Percentiles rank a stretch among this genome's conserved stretches.
These are phyloP conservation scores for Pleurotus eryngii DNA, from an alignment of 768 basidiomycete species.

Conservation along the genomic window DNA sequence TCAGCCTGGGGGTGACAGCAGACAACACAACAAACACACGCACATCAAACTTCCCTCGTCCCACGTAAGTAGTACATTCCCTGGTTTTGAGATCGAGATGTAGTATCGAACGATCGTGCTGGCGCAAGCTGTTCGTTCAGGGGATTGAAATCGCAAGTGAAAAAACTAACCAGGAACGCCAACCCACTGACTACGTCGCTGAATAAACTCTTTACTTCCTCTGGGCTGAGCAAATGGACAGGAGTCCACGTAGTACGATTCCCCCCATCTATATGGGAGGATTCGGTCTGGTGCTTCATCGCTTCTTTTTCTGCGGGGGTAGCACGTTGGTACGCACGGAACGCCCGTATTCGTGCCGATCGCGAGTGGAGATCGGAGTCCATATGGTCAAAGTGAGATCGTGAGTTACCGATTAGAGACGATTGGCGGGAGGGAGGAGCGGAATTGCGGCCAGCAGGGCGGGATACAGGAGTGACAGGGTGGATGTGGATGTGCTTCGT, in stretches of 20 bases:
- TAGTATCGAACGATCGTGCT: constrained; percentile 83
- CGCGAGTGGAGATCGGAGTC: constrained; percentile 45
- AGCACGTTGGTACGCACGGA: constrained; percentile 65
- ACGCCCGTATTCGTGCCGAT: constrained; percentile 72
- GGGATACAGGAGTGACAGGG: constrained; percentile 26
- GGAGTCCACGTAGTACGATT: constrained; percentile 61
- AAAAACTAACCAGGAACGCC: constrained; percentile 68
- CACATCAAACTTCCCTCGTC: constrained; percentile 84
- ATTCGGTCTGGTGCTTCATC: constrained; percentile 26
- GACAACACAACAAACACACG: constrained; percentile 19
- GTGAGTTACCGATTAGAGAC: constrained; percentile 11
- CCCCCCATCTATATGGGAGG: constrained; percentile 20
- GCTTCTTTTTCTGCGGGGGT: constrained; percentile 61
- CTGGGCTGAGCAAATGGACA: constrained; percentile 80
- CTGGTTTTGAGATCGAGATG: constrained; percentile 92
- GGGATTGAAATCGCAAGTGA: neutral
- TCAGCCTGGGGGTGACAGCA: neutral
- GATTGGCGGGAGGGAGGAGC: constrained; percentile 20
- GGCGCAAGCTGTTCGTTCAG: constrained; percentile 1
- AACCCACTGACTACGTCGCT: constrained; percentile 84
- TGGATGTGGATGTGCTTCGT: constrained; percentile 47
- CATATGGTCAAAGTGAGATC: constrained; percentile 11
- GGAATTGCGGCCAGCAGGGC: constrained; percentile 12
- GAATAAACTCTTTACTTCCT: constrained; percentile 81
- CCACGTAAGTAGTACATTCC: constrained; percentile 90